Evolutionary conservation across 352 stramenopile species (phyloP), one percentile per base, ranked within the genome.

Genomic region (Pythium brachiatum): DNA sequence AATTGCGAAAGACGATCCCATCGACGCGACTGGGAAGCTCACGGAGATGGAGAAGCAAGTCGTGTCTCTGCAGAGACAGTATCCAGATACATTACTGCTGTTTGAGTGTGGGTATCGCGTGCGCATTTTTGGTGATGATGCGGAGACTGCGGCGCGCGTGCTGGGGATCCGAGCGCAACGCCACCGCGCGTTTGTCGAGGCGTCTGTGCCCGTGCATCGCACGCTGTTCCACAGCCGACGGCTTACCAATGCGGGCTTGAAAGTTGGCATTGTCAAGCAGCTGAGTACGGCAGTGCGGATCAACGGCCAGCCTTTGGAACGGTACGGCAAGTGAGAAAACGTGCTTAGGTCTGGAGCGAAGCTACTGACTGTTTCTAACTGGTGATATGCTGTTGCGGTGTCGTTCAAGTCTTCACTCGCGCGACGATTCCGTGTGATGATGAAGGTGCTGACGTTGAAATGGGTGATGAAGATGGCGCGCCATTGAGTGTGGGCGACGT

Each of bases 21-120:
- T n/a, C 16, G 9, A 29, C 25, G 20, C 53, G 20, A 20, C 36
- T 26, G n/a, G 15, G 29, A 64, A 38, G 20, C 38, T 87, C 13
- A 93, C 84, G 7, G 79, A 83, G 26, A 86, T 93, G 74, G 83
- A 93, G 66, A 76, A 86, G 69, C 86, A 95, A 64, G 81, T 93
- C 16, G 64, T 79, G 44, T 66, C 51, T 26, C 62, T 95, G 50
- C 78, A 77, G n/a, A 54, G 29, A 1, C 16, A 53, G 13, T 55
- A 88, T 29, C 59, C 68, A 15, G 80, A 83, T 48, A 73, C 72
- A 23, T 62, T 93, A 48, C 71, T 94, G 59, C 60, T 91, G 29
- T 81, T 94, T 29, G 80, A 94, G 69, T 92, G 81, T 60, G 87
- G 85, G 27, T 96, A 96, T 57, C 82, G 82, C 61, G 88, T 90